These are phyloP conservation scores for Keithomyces neogunnii DNA, from an alignment of 2,329 filamentous ascomycete species.

Conservation along the genomic window DNA sequence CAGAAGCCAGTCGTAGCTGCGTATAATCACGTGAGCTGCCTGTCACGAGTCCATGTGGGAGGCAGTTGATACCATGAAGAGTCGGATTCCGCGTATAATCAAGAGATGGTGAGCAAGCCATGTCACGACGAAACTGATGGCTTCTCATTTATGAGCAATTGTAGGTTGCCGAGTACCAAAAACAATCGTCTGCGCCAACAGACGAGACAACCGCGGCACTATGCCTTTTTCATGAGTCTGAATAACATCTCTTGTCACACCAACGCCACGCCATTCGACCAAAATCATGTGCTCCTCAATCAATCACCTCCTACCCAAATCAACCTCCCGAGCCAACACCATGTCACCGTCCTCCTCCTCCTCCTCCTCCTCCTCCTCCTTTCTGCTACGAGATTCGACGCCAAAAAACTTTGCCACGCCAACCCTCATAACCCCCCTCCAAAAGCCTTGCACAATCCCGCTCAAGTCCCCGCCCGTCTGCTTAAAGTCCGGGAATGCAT, in stretches of 20 bases:
- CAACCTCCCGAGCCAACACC: constrained; percentile 44
- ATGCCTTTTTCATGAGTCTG: no score
- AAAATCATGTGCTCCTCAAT: background rate
- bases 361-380: constrained; percentile 14
- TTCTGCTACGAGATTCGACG: constrained; percentile 7
- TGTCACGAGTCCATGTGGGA: no score
- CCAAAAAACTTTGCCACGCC: constrained; percentile 63
- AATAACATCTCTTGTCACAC: background rate
- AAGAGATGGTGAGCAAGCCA: no score
- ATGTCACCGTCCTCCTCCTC: constrained; percentile 30
- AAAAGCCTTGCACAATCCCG: constrained; percentile 65
- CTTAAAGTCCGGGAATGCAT: constrained; percentile 92
- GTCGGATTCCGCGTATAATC: no score
- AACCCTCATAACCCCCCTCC: constrained; percentile 61
- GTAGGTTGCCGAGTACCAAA: no score
- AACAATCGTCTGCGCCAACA: no score
- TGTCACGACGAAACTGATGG: no score
- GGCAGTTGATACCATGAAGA: no score
- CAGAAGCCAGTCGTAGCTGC: no score
- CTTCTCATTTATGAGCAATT: no score
- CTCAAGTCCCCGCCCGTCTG: constrained; percentile 81
- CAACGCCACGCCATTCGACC: background rate
- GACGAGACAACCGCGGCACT: no score
- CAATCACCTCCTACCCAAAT: constrained; percentile 37
- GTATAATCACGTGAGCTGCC: no score